A percentile compares a stretch with the other conserved stretches of the same genome.
These are phyloP conservation scores for Corylus heterophylla DNA, from an alignment of 306 rosid species.

Conservation along the genomic window DNA sequence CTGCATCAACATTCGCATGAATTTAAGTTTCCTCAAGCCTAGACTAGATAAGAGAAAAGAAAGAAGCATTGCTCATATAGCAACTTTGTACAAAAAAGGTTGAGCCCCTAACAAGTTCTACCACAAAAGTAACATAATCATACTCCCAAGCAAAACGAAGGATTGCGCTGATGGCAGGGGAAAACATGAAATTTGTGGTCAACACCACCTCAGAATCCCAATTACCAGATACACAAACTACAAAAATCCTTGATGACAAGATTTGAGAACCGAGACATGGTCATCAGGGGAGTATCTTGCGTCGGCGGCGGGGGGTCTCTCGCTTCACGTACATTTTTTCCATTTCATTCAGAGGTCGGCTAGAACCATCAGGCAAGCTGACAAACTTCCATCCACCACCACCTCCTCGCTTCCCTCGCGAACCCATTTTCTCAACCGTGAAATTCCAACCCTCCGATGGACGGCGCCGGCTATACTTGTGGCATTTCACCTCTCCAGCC, in stretches of 20 bases:
- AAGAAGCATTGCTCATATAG: background rate
- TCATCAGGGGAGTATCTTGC: conserved; percentile 76
- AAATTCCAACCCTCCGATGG: conserved; percentile 74
- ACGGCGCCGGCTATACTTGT: conserved; percentile 80
- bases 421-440: conserved; percentile 82
- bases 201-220: background rate
- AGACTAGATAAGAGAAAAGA: background rate
- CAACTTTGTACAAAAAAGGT: background rate
- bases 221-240: background rate
- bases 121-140: background rate
- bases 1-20: background rate
- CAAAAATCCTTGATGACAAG: background rate
- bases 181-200: background rate
- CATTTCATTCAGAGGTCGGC: conserved; percentile 74
- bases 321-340: conserved; percentile 85
- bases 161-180: background rate
- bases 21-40: background rate
- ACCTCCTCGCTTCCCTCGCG: conserved; percentile 74
- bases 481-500: conserved; percentile 84
- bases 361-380: conserved; percentile 86
- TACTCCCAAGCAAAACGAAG: background rate
- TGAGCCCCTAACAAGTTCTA: background rate
- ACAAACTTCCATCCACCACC: conserved; percentile 93
- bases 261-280: background rate
- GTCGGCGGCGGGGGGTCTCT: conserved; percentile 80